Percentiles rank a stretch among this genome's conserved stretches.
phyloP scores from a whole-genome alignment of 768 basidiomycete species.

The Mycena rosella region DNA sequence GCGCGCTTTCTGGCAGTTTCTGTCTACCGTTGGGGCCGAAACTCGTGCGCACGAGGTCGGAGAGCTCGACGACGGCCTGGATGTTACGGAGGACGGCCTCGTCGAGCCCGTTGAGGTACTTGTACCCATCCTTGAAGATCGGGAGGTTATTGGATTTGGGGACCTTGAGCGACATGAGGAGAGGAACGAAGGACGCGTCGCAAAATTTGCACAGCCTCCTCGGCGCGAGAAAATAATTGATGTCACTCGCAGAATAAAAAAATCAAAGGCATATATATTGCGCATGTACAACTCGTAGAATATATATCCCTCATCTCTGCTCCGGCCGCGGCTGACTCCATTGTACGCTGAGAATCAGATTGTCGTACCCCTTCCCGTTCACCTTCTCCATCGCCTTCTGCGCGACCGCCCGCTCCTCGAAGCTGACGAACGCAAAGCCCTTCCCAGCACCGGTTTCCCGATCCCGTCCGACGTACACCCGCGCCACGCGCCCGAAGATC shows the following conservation, averaged over 20 bases:
- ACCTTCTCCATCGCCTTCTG: constrained; percentile 94
- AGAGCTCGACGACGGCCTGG: constrained; percentile 94
- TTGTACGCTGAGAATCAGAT: constrained; percentile 80
- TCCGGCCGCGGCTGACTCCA: constrained; percentile 69
- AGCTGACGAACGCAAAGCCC: constrained; percentile 98
- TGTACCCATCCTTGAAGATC: constrained; percentile 98
- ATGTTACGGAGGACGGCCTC: constrained; percentile 98
- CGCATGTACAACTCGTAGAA: neutral
- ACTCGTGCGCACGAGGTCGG: constrained; percentile 95
- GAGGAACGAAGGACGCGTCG: constrained; percentile 32
- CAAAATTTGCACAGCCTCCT: constrained; percentile 21
- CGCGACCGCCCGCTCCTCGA: constrained; percentile 84
- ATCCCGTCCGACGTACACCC: constrained; percentile 96
- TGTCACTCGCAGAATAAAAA: too few species aligned
- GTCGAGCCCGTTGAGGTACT: constrained; percentile 92
- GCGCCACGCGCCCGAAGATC: constrained; percentile 83
- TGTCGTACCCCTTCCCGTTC: constrained; percentile 93
- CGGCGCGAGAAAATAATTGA: too few species aligned
- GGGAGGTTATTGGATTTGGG: constrained; percentile 90
- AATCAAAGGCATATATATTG: neutral
- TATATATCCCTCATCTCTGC: constrained; percentile 40
- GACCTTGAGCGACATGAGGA: constrained; percentile 92
- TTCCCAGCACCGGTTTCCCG: constrained; percentile 95
- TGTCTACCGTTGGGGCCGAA: constrained; percentile 95
- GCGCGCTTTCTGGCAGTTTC: neutral